Conservation (phyloP, 208 protist genomes). For the Trypanosoma caninum region DNA sequence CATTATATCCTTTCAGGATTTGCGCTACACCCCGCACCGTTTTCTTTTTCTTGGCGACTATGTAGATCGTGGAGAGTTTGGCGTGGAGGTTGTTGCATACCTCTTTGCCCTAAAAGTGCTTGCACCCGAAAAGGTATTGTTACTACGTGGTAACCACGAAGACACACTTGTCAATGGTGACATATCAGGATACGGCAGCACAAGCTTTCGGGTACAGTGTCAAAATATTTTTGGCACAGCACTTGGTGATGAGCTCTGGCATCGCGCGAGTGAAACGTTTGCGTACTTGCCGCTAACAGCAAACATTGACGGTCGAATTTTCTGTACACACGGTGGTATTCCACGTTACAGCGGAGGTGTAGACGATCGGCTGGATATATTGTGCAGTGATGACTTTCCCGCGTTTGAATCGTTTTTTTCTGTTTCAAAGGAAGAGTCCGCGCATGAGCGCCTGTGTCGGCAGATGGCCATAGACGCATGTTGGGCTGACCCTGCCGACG, state of each 20-base stretch:
- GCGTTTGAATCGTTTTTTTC: conserved; percentile 84
- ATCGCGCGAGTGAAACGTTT: conserved; percentile 80
- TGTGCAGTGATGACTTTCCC: conserved; percentile 74
- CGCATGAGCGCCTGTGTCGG: conserved; percentile 55
- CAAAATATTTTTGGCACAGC: conserved; percentile 71
- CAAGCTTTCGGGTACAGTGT: conserved; percentile 89
- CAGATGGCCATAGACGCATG: conserved; percentile 88
- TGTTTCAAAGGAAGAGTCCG: conserved; percentile 58
- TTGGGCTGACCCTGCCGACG: conserved; percentile 90
- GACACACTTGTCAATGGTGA: conserved; percentile 91
- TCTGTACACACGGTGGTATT: conserved; percentile 94
- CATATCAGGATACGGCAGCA: conserved; percentile 82
- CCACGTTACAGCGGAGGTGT: conserved; percentile 82
- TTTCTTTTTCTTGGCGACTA: conserved; percentile 99
- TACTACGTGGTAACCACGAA: conserved; percentile 95
- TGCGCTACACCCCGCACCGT: conserved; percentile 88
- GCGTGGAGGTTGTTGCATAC: conserved; percentile 90
- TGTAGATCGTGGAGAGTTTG: conserved; percentile 96
- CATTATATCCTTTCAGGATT: conserved; percentile 88
- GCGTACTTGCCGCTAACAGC: conserved; percentile 86
- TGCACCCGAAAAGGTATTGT: conserved; percentile 86
- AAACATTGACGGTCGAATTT: conserved; percentile 91
- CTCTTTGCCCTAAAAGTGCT: conserved; percentile 92
- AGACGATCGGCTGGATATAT: conserved; percentile 70
- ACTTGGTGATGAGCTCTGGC: conserved; percentile 87